A percentile compares a stretch with the other conserved stretches of the same genome.
phyloP scores from a whole-genome alignment of 1,139 yeast species.

The Casaregolazyma lundiana region DNA sequence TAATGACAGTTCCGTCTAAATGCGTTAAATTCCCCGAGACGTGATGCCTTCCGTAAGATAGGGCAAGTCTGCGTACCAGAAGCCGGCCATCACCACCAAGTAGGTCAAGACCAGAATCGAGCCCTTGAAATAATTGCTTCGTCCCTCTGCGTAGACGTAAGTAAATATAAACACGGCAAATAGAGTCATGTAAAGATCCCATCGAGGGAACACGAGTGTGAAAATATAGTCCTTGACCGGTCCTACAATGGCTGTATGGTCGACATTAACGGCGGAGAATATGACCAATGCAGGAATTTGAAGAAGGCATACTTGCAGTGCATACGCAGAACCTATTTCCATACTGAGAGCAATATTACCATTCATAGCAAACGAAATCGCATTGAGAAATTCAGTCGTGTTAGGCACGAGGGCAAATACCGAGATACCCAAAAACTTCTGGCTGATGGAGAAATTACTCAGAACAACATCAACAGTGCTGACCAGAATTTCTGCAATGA shows the following conservation, averaged over 20 bases:
- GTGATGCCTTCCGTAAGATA: constrained; percentile 1
- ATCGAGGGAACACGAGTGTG: constrained; percentile 84
- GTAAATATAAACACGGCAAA: constrained; percentile 86
- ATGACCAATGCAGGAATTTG: constrained; percentile 90
- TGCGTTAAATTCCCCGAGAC: neutral
- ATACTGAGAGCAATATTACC: constrained; percentile 88
- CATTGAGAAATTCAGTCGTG: constrained; percentile 94
- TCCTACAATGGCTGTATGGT: constrained; percentile 22
- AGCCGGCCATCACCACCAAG: constrained; percentile 72
- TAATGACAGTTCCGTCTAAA: no score
- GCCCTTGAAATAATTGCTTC: constrained; percentile 93
- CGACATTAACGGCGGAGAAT: constrained; percentile 53
- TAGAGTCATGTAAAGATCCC: constrained; percentile 89
- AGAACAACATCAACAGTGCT: constrained; percentile 91
- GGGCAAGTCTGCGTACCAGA: constrained; percentile 53
- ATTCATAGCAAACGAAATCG: constrained; percentile 91
- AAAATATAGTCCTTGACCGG: constrained; percentile 49
- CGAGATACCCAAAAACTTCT: constrained; percentile 87
- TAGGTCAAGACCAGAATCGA: constrained; percentile 79
- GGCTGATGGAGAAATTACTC: constrained; percentile 68
- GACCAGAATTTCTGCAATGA: constrained; percentile 91
- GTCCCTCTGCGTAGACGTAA: constrained; percentile 94
- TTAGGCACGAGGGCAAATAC: constrained; percentile 95
- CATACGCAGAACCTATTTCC: constrained; percentile 98
- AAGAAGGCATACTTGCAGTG: constrained; percentile 88